A percentile compares a stretch with the other conserved stretches of the same genome.
Evolutionary conservation across 352 stramenopile genomes (phyloP).

Genomic region (Globisporangium orthogonon): DNA sequence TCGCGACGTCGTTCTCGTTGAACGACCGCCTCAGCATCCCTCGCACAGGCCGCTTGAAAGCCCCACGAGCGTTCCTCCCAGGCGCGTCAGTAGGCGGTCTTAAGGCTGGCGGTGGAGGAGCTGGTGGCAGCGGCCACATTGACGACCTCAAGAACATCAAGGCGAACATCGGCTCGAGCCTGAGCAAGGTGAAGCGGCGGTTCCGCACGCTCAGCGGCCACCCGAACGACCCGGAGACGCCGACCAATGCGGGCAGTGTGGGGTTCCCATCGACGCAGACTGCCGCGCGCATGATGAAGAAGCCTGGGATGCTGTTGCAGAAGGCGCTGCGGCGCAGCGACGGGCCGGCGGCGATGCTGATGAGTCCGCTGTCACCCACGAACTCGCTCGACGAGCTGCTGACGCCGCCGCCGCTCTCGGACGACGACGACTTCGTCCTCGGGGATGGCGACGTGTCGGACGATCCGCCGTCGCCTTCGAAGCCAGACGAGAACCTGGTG

Average conservation of each 20-base stretch:
- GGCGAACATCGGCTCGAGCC: constrained; percentile 61
- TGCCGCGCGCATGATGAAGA: constrained; percentile 67
- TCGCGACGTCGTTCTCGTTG: constrained; percentile 45
- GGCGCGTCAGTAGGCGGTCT: constrained; percentile 1
- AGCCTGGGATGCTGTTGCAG: constrained; percentile 55
- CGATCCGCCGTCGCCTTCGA: constrained; percentile 7
- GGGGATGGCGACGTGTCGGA: constrained; percentile 8
- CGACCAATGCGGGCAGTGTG: neutral
- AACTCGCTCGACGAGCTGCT: constrained; percentile 22
- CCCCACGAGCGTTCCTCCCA: constrained; percentile 32
- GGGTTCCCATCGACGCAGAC: constrained; percentile 22
- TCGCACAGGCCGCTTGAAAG: constrained; percentile 45
- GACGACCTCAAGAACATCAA: constrained; percentile 75
- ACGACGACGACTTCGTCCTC: constrained; percentile 10
- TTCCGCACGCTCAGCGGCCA: constrained; percentile 58
- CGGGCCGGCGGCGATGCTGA: constrained; percentile 1
- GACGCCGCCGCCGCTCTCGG: constrained; percentile 18
- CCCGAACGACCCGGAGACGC: constrained; percentile 30
- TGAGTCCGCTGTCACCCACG: constrained; percentile 15
- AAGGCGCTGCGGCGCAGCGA: constrained; percentile 34
- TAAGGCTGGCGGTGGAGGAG: constrained; percentile 15
- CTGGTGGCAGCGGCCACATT: constrained; percentile 22
- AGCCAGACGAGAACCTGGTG: neutral
- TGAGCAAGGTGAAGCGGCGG: constrained; percentile 74
- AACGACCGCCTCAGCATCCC: constrained; percentile 57